Evolutionary conservation across 2,329 filamentous ascomycete genomes (phyloP).

Genomic region (Neospermospora avenae): DNA sequence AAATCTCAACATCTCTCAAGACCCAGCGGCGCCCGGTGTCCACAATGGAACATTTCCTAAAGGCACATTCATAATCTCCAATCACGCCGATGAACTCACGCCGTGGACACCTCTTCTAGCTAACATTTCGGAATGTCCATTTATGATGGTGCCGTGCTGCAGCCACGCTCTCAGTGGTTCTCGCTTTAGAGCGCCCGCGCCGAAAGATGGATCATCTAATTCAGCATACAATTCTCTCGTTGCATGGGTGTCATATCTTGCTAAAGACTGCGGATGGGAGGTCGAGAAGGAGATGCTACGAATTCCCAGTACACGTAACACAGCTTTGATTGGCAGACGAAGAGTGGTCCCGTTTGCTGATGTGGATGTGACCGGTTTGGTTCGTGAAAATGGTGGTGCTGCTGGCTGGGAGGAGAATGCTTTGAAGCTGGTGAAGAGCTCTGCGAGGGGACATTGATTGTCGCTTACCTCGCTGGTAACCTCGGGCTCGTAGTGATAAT

Average conservation of each 20-base stretch:
- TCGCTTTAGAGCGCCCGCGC: conserved; percentile 63
- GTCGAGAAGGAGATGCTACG: conserved; percentile 82
- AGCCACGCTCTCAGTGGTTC: conserved; percentile 80
- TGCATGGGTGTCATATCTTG: conserved; percentile 69
- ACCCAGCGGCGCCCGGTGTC: conserved; percentile 41
- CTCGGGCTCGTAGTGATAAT: background rate
- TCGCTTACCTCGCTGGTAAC: background rate
- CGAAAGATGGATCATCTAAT: conserved; percentile 38
- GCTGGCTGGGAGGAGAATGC: conserved; percentile 59
- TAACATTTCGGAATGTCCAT: conserved; percentile 70
- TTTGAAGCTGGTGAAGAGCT: conserved; percentile 56
- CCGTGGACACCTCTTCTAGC: conserved; percentile 93
- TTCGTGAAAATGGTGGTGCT: conserved; percentile 52
- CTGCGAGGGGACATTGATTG: conserved; percentile 27
- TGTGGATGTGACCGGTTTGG: conserved; percentile 43
- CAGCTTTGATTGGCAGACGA: conserved; percentile 69
- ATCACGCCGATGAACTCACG: conserved; percentile 95
- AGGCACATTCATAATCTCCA: conserved; percentile 90
- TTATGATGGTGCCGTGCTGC: conserved; percentile 94
- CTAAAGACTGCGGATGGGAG: conserved; percentile 67
- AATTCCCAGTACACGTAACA: conserved; percentile 90
- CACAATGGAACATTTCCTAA: conserved; percentile 64
- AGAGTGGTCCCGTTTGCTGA: conserved; percentile 27
- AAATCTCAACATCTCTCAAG: background rate
- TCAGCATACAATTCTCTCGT: conserved; percentile 85